Percentiles rank a stretch among this genome's conserved stretches.
Evolutionary conservation across 805 yeast genomes (phyloP).

Genomic region (Candida glaebosa): DNA sequence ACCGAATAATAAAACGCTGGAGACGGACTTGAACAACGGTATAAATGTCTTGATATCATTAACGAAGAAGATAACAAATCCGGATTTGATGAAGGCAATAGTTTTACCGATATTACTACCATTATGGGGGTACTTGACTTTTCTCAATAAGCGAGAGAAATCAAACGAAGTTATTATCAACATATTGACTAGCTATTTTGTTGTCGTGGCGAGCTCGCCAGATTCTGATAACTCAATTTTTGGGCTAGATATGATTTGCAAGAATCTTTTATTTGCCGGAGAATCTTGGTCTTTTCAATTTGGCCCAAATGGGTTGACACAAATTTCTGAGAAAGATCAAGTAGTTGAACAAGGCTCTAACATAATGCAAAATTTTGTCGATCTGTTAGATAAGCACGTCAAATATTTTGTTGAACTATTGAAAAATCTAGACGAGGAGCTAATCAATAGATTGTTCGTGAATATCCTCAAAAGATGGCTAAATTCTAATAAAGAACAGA

Average conservation of each 20-base stretch:
- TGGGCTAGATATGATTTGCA: slow-evolving; percentile 29
- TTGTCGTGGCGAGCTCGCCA: slow-evolving; percentile 17
- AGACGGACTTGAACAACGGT: slow-evolving; percentile 53
- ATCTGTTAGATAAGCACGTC: slow-evolving; percentile 24
- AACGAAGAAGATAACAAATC: slow-evolving; percentile 36
- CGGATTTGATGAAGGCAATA: slow-evolving; percentile 20
- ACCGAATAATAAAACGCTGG: slow-evolving; percentile 17
- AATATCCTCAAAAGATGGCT: slow-evolving; percentile 62
- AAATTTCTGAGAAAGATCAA: slow-evolving; percentile 16
- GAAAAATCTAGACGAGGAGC: slow-evolving; percentile 39
- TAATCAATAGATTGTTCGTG: slow-evolving; percentile 47
- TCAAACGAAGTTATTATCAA: slow-evolving; percentile 32
- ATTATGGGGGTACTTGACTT: slow-evolving; percentile 46
- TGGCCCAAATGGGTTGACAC: slow-evolving; percentile 39
- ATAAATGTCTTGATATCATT: slow-evolving; percentile 66
- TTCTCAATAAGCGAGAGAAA: slow-evolving; percentile 26
- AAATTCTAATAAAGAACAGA: slow-evolving; percentile 10
- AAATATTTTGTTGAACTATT: slow-evolving; percentile 39
- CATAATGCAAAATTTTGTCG: slow-evolving; percentile 23
- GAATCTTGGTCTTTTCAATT: slow-evolving; percentile 38
- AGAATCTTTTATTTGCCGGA: slow-evolving; percentile 29
- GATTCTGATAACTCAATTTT: slow-evolving; percentile 12
- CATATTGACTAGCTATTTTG: slow-evolving; percentile 36
- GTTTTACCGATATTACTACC: slow-evolving; percentile 29
- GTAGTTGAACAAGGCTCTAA: slow-evolving; percentile 18